These are phyloP conservation scores for Verticillium tricorpus DNA, from an alignment of 2,329 filamentous ascomycete species.

Conservation along the genomic window DNA sequence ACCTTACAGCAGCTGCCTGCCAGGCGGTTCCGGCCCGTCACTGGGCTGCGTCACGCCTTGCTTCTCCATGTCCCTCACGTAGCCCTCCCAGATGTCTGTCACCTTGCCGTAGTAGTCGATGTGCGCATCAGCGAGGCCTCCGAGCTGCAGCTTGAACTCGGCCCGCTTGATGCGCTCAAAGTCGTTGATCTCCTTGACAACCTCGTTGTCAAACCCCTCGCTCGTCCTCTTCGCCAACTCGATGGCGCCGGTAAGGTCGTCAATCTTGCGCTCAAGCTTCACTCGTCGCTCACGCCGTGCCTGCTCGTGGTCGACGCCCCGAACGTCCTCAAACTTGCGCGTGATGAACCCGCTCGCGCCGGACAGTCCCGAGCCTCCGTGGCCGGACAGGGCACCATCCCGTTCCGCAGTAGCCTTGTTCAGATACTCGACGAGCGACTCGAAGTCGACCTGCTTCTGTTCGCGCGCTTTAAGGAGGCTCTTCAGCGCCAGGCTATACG, in stretches of 20 bases:
- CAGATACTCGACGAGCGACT: constrained; percentile 92
- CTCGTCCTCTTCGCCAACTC: constrained; percentile 81
- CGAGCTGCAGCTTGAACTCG: constrained; percentile 86
- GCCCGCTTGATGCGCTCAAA: constrained; percentile 95
- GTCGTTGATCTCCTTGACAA: constrained; percentile 85
- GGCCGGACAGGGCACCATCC: constrained; percentile 67
- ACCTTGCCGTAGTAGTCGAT: constrained; percentile 80
- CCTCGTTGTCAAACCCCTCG: constrained; percentile 94
- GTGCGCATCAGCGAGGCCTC: constrained; percentile 77
- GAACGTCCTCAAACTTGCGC: constrained; percentile 92
- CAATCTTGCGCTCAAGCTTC: constrained; percentile 88
- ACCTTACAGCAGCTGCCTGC: constrained; percentile 4
- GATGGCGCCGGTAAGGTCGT: constrained; percentile 84
- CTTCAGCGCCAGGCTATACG: constrained; percentile 85
- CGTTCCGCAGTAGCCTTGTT: constrained; percentile 85
- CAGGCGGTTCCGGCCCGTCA: constrained; percentile 10
- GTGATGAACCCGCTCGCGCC: constrained; percentile 85
- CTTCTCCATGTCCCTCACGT: constrained; percentile 82
- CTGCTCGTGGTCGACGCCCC: constrained; percentile 94
- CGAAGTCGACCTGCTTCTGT: constrained; percentile 96
- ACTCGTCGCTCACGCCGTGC: constrained; percentile 79
- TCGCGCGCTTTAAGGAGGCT: constrained; percentile 86
- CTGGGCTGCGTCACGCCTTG: constrained; percentile 37
- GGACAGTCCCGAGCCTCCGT: constrained; percentile 50
- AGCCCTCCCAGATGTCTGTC: constrained; percentile 81